These are phyloP conservation scores for Dryas alaskensis DNA, from an alignment of 306 rosid genomes.

Conservation along the genomic window DNA sequence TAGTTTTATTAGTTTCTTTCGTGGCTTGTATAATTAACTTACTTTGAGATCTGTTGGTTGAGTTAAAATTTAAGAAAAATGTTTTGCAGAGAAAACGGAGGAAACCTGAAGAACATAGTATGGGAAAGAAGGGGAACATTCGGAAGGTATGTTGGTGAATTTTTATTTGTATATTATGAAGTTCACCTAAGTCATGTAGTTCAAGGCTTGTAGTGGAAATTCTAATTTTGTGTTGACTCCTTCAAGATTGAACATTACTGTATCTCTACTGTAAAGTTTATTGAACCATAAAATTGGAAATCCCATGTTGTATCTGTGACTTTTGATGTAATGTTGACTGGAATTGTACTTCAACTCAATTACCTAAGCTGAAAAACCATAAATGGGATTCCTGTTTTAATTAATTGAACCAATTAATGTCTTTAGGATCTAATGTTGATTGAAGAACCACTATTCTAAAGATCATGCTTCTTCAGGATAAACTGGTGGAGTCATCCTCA, in stretches of 20 bases:
- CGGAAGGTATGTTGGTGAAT: constrained; percentile 61
- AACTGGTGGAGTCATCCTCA: constrained; percentile 62
- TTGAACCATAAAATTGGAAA: not conserved
- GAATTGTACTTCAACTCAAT: constrained; percentile 14
- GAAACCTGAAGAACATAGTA: constrained; percentile 68
- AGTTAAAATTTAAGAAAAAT: constrained; percentile 30
- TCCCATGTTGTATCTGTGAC: not conserved
- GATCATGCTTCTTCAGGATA: constrained; percentile 89
- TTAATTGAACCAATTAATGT: constrained; percentile 46
- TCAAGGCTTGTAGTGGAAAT: constrained; percentile 14
- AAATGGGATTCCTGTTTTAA: constrained; percentile 39
- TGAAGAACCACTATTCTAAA: constrained; percentile 77
- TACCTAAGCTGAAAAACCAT: constrained; percentile 27
- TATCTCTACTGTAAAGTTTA: not conserved
- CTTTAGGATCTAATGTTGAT: constrained; percentile 70
- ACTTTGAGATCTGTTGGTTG: constrained; percentile 16
- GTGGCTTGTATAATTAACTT: not conserved
- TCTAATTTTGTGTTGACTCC: constrained; percentile 6
- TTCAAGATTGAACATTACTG: constrained; percentile 9
- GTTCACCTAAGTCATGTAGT: constrained; percentile 18
- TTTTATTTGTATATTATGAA: constrained; percentile 15
- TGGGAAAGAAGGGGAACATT: constrained; percentile 67
- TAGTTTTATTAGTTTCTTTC: not conserved
- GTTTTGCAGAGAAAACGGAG: constrained; percentile 88
- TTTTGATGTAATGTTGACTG: not conserved